phyloP scores from a whole-genome alignment of 768 basidiomycete genomes.

The Wakefieldia striispora region DNA sequence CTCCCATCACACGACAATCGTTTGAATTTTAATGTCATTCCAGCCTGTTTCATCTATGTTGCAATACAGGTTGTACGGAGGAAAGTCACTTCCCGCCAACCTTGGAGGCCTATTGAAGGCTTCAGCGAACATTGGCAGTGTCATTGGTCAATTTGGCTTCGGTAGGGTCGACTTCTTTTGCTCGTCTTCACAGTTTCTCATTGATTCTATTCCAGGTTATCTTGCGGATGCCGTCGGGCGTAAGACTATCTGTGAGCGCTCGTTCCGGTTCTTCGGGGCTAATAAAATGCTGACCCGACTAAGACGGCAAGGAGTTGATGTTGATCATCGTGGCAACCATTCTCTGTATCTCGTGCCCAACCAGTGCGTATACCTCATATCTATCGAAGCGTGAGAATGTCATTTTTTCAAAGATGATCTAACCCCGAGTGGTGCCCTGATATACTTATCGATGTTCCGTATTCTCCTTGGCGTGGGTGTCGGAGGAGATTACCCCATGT shows the following conservation, averaged over 20 bases:
- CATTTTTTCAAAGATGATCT: conserved; percentile 39
- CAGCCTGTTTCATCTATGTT: conserved; percentile 69
- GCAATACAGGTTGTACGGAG: conserved; percentile 60
- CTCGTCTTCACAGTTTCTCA: neutral
- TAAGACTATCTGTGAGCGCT: conserved; percentile 56
- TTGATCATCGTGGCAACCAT: conserved; percentile 79
- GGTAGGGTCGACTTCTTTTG: conserved; percentile 33
- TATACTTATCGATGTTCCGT: conserved; percentile 66
- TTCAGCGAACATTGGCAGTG: conserved; percentile 67
- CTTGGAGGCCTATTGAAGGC: conserved; percentile 66
- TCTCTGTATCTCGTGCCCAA: conserved; percentile 62
- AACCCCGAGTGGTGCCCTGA: conserved; percentile 48
- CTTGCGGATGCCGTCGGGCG: conserved; percentile 66
- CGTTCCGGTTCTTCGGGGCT: neutral
- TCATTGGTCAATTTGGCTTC: conserved; percentile 66
- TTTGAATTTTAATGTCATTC: neutral
- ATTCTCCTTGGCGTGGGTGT: conserved; percentile 77
- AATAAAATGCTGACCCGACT: conserved; percentile 2
- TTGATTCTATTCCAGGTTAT: conserved; percentile 41
- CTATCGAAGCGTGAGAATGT: neutral
- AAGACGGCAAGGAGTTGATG: conserved; percentile 78
- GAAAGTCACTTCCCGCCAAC: conserved; percentile 46
- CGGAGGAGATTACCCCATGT: conserved; percentile 81
- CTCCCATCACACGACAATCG: neutral
- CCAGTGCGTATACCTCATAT: conserved; percentile 34